A percentile compares a stretch with the other conserved stretches of the same genome.
phyloP scores from a whole-genome alignment of 2,329 filamentous ascomycete genomes.

The Penicillium frequentans region DNA sequence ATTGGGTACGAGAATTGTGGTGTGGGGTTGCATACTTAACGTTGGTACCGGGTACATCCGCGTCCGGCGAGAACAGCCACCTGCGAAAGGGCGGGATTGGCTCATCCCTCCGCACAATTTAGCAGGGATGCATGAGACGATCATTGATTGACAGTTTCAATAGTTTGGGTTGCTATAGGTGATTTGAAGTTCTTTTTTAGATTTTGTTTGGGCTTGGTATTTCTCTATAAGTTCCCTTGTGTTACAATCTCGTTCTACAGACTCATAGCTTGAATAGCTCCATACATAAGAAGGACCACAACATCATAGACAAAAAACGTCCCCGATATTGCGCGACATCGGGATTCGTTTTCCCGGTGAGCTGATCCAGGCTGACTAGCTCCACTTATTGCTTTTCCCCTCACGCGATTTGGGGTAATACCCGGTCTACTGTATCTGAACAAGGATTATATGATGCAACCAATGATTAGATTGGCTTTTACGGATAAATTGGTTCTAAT shows the following conservation, averaged over 20 bases:
- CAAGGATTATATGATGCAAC: neutral
- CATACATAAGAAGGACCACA: neutral
- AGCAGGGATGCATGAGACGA: neutral
- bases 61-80: neutral
- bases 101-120: neutral
- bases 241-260: neutral
- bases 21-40: slow-evolving; percentile 1
- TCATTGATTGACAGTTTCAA: neutral
- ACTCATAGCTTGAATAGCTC: neutral
- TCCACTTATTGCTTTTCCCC: slow-evolving; percentile 23
- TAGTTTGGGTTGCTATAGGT: neutral
- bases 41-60: slow-evolving; percentile 17
- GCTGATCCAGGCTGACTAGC: slow-evolving; percentile 16
- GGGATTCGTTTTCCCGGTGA: slow-evolving; percentile 21
- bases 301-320: neutral
- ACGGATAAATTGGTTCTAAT: neutral
- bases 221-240: neutral
- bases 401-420: slow-evolving; percentile 33
- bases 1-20: slow-evolving; percentile 15
- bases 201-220: neutral
- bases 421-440: neutral
- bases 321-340: slow-evolving; percentile 13
- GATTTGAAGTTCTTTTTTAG: neutral
- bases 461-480: neutral
- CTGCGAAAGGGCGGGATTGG: neutral